Evolutionary conservation across 2,329 filamentous ascomycete genomes (phyloP).

Genomic region (Thelonectria blattea): DNA sequence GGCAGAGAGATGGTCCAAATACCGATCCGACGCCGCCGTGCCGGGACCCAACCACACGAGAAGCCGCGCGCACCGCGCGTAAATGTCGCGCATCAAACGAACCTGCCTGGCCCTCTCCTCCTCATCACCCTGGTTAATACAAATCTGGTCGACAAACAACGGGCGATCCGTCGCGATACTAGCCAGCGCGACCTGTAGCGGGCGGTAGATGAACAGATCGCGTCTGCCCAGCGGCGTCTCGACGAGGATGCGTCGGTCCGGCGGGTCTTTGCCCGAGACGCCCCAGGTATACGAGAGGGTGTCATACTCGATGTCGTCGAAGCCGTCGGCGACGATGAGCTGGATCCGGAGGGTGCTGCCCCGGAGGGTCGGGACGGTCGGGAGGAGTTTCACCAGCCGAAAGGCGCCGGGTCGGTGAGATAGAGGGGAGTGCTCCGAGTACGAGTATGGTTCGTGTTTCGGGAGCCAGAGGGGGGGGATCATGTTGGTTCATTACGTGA

Average conservation of each 20-base stretch:
- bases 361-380: slow-evolving; percentile 9
- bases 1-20: slow-evolving; percentile 27
- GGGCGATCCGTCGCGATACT: slow-evolving; percentile 15
- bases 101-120: slow-evolving; percentile 39
- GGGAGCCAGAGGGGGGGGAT: slow-evolving; percentile 2
- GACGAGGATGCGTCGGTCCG: slow-evolving; percentile 38
- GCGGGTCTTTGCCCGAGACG: slow-evolving; percentile 12
- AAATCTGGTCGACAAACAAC: slow-evolving; percentile 42
- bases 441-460: slow-evolving; percentile 1
- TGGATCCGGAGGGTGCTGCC: slow-evolving; percentile 36
- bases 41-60: slow-evolving; percentile 40
- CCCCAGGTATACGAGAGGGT: slow-evolving; percentile 43
- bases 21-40: slow-evolving; percentile 30
- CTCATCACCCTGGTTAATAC: slow-evolving; percentile 39
- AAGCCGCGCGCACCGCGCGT: slow-evolving; percentile 29
- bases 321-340: slow-evolving; percentile 34
- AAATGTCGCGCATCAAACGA: slow-evolving; percentile 40
- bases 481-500: background rate
- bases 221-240: slow-evolving; percentile 20
- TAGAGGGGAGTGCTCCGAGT: slow-evolving; percentile 1
- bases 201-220: slow-evolving; percentile 34
- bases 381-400: slow-evolving; percentile 18
- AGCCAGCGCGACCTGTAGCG: slow-evolving; percentile 41
- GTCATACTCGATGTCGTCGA: slow-evolving; percentile 31
- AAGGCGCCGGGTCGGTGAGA: slow-evolving; percentile 7